These are phyloP conservation scores for Xylaria sp. DNA, from an alignment of 2,329 filamentous ascomycete genomes.

Conservation along the genomic window DNA sequence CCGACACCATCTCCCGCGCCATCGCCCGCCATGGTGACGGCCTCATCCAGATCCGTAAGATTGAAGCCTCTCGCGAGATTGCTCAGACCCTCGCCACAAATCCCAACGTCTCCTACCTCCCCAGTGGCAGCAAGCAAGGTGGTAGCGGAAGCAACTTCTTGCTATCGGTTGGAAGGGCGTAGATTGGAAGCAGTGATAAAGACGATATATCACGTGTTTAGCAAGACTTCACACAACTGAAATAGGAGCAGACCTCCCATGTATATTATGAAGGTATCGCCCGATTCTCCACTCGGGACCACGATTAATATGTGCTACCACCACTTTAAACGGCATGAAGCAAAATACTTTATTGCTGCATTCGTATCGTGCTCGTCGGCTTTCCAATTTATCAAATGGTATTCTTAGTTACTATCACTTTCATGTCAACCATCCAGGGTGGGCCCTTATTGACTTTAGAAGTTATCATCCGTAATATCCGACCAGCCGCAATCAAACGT, in stretches of 20 bases:
- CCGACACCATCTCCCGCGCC: conserved; percentile 93
- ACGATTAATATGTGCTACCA: conserved; percentile 50
- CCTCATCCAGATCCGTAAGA: conserved; percentile 93
- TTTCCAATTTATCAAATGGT: conserved; percentile 1
- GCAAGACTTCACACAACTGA: conserved; percentile 4
- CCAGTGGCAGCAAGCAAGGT: conserved; percentile 75
- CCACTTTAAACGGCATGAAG: conserved; percentile 24
- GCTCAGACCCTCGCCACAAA: conserved; percentile 88
- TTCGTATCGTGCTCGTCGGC: background rate
- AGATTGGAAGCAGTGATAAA: conserved; percentile 28
- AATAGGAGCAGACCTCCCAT: conserved; percentile 22
- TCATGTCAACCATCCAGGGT: background rate
- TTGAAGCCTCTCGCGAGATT: conserved; percentile 96
- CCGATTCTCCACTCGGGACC: conserved; percentile 51
- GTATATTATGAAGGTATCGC: conserved; percentile 47
- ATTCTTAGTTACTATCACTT: background rate
- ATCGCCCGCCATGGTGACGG: conserved; percentile 94
- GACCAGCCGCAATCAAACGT: background rate
- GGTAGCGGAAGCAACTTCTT: conserved; percentile 61
- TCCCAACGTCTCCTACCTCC: conserved; percentile 95
- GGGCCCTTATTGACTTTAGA: background rate
- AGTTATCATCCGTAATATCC: background rate
- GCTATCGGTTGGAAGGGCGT: conserved; percentile 63
- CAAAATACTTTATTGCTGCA: background rate
- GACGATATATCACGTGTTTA: background rate